Base-by-base conservation (phyloP, 139 green algal genomes). In the Coelastrella sp. region DNA sequence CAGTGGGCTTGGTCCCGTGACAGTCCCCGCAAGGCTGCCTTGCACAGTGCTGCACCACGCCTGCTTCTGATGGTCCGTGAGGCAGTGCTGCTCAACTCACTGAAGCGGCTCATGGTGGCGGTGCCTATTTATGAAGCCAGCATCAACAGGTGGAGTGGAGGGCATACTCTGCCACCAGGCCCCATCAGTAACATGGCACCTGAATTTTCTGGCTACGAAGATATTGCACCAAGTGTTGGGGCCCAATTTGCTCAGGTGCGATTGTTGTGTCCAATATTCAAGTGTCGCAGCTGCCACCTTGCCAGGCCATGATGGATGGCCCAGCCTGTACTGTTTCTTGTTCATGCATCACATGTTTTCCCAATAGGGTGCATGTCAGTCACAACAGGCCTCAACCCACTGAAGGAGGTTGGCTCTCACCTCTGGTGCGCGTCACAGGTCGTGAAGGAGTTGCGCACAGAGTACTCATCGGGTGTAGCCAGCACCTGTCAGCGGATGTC, bases 391-490 rank as follows among this genome's bases (percentile, higher is more conserved):
- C 35, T 49, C 35, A 49, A 49, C 35, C 35, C 35, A 49, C 35
- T 49, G 35, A 49, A 49, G 35, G 3, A 49, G 35, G 35, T 49
- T 49, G 35, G 35, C 1, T 49, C 35, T 49, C 35, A 49, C 35
- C 35, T 49, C 35, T 49, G 35, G 35, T 49, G 35, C 3, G 63
- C 63, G 63, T 72, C 12, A 63, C 84, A 88, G 84, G 90, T 94
- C 11, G 94, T 96, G 24, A 95, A 95, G 84, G 94, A 96, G 89
- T 81, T 95, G 76, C 91, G 94, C 82, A 96, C 91, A 12, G 93
- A 93, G 82, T 96, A 95, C 87, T 88, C 92, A 0, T 75, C 90
- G 11, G 93, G 85, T 4, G 92, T 95, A 4, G 76, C 91, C 11
- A 68, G 61, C 56, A 91, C 76, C 76, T 91, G 91, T 61, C 76